phyloP scores from a whole-genome alignment of 306 rosid species.

The Ceratonia siliqua region DNA sequence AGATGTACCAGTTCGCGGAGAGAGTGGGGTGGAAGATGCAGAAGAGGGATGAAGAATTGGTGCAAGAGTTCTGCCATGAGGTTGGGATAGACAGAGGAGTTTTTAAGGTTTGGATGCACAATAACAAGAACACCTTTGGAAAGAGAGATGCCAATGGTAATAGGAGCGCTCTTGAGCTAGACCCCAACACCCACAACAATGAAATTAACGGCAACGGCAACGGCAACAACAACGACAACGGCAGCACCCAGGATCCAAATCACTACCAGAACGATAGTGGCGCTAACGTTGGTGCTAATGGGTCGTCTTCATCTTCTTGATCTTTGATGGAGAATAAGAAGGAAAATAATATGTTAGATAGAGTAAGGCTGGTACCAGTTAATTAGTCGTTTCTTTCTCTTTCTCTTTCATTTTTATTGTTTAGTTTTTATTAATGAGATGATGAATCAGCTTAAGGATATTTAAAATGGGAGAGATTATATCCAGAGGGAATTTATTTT shows the following conservation, averaged over 20 bases:
- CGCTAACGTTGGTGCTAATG: conserved; percentile 49
- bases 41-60: conserved; percentile 58
- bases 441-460: conserved; percentile 42
- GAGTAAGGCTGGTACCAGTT: conserved; percentile 35
- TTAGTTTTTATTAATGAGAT: conserved; percentile 49
- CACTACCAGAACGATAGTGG: conserved; percentile 28
- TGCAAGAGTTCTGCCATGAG: conserved; percentile 54
- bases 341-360: conserved; percentile 40
- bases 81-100: conserved; percentile 56
- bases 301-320: conserved; percentile 74
- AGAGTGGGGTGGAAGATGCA: conserved; percentile 76
- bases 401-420: conserved; percentile 22
- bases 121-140: conserved; percentile 57
- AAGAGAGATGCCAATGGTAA: conserved; percentile 38
- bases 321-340: not conserved
- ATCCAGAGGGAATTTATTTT: conserved; percentile 30
- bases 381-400: conserved; percentile 27
- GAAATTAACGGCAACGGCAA: conserved; percentile 1
- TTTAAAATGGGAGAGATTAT: conserved; percentile 38
- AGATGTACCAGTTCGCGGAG: conserved; percentile 64
- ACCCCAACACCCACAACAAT: conserved; percentile 20
- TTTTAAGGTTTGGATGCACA: conserved; percentile 81
- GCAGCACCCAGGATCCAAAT: conserved; percentile 31
- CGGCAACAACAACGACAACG: not conserved
- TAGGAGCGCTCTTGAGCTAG: conserved; percentile 13